Conservation (phyloP, 768 basidiomycete genomes). For the Daedaleopsis nitida region DNA sequence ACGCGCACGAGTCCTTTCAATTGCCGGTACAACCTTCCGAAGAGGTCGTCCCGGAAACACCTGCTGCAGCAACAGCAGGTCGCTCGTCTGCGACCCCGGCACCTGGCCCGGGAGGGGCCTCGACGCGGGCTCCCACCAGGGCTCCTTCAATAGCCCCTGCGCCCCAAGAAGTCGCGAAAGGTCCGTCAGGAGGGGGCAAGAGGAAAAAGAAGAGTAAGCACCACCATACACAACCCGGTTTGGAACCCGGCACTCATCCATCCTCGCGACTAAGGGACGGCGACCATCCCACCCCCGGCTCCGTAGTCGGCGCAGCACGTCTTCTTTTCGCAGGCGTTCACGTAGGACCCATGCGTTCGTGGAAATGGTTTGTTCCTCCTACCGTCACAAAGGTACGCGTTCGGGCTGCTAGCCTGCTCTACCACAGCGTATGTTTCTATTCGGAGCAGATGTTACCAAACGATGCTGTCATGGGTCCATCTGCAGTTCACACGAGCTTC, state of each 20-base stretch:
- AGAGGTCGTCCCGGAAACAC: conserved; percentile 29
- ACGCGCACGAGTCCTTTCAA: conserved; percentile 57
- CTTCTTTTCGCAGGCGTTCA: neutral
- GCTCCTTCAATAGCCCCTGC: conserved; percentile 36
- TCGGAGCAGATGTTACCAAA: neutral
- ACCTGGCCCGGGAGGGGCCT: conserved; percentile 29
- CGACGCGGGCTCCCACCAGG: conserved; percentile 38
- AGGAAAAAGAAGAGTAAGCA: conserved; percentile 78
- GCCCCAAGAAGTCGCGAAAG: conserved; percentile 51
- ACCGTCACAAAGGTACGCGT: neutral
- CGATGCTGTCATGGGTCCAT: neutral
- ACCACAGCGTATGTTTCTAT: neutral
- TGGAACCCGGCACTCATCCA: conserved; percentile 1
- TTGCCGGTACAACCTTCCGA: conserved; percentile 39
- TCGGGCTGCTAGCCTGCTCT: neutral
- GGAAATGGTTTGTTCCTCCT: neutral
- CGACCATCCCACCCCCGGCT: conserved; percentile 11
- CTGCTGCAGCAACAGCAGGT: conserved; percentile 25
- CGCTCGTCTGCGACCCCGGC: conserved; percentile 36
- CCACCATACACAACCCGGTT: neutral
- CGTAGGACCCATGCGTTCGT: neutral
- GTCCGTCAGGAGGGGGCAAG: conserved; percentile 56
- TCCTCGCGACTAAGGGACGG: conserved; percentile 9
- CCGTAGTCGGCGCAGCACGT: conserved; percentile 1
- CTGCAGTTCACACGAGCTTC: neutral